These are phyloP conservation scores for Melastoma candidum DNA, from an alignment of 441 rosid genomes.

Conservation along the genomic window DNA sequence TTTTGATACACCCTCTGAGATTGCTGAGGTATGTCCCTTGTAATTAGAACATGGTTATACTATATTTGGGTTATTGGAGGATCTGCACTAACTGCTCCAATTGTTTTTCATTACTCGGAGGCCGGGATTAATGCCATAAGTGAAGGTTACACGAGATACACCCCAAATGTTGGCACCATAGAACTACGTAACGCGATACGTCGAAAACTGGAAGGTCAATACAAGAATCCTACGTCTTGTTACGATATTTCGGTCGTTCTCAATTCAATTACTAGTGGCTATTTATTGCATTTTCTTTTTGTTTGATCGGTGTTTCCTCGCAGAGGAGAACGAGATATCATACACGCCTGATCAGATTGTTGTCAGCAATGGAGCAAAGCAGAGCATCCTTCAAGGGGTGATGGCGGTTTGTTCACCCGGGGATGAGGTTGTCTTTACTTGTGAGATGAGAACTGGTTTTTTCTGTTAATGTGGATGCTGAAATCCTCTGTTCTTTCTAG, in stretches of 20 bases:
- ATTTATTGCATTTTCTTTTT: too few species aligned
- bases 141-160: conserved; percentile 81
- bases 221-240: conserved; percentile 24
- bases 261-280: too few species aligned
- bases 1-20: conserved; percentile 72
- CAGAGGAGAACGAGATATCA: conserved; percentile 82
- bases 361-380: conserved; percentile 98
- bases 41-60: too few species aligned
- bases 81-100: too few species aligned
- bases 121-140: conserved; percentile 92
- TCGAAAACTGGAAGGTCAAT: conserved; percentile 58
- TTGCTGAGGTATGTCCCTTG: conserved; percentile 48
- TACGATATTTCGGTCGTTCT: too few species aligned
- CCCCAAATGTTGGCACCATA: conserved; percentile 76
- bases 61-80: too few species aligned
- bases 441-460: too few species aligned
- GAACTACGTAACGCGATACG: conserved; percentile 83
- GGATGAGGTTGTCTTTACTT: conserved; percentile 48
- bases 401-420: conserved; percentile 89
- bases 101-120: conserved; percentile 20
- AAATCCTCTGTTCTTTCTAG: not conserved
- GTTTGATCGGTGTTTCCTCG: not conserved
- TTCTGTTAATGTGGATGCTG: too few species aligned
- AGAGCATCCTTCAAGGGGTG: conserved; percentile 64
- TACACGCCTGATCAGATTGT: conserved; percentile 77